phyloP scores from a whole-genome alignment of 2,329 filamentous ascomycete genomes.

The Aaosphaeria arxii region DNA sequence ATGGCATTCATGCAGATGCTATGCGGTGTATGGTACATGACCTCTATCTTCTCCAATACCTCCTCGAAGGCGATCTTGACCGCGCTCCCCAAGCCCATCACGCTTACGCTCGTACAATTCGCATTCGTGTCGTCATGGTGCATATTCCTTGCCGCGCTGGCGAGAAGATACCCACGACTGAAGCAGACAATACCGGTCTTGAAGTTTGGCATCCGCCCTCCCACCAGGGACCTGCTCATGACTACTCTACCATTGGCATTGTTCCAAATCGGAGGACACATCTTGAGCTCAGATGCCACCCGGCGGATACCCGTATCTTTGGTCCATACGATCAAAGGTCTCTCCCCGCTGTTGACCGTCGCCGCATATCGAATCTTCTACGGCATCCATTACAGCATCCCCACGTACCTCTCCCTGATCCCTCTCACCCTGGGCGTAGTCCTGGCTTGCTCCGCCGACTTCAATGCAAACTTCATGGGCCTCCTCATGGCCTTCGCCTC shows the following conservation, averaged over 20 bases:
- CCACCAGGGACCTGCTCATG: slow-evolving; percentile 75
- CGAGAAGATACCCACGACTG: slow-evolving; percentile 68
- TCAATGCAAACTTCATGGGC: slow-evolving; percentile 85
- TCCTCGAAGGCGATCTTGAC: slow-evolving; percentile 97
- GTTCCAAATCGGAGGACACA: slow-evolving; percentile 91
- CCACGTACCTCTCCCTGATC: slow-evolving; percentile 74
- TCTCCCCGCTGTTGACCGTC: slow-evolving; percentile 94
- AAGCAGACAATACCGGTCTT: slow-evolving; percentile 73
- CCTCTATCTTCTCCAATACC: slow-evolving; percentile 93
- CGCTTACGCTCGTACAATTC: slow-evolving; percentile 90
- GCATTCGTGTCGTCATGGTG: slow-evolving; percentile 89
- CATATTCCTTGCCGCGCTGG: slow-evolving; percentile 72
- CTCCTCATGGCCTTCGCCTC: slow-evolving; percentile 83
- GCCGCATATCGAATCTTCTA: slow-evolving; percentile 88
- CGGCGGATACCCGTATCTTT: slow-evolving; percentile 93
- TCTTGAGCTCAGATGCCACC: slow-evolving; percentile 90
- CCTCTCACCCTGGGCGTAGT: slow-evolving; percentile 93
- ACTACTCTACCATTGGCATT: slow-evolving; percentile 88
- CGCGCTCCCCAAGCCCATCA: slow-evolving; percentile 84
- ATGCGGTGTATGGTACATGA: slow-evolving; percentile 90
- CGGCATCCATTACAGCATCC: slow-evolving; percentile 78
- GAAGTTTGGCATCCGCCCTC: slow-evolving; percentile 77
- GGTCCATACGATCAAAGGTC: slow-evolving; percentile 96
- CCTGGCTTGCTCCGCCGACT: slow-evolving; percentile 90
- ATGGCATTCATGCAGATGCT: slow-evolving; percentile 58